Conservation (phyloP, 2,329 filamentous ascomycete genomes). For the Alternaria ethzedia region DNA sequence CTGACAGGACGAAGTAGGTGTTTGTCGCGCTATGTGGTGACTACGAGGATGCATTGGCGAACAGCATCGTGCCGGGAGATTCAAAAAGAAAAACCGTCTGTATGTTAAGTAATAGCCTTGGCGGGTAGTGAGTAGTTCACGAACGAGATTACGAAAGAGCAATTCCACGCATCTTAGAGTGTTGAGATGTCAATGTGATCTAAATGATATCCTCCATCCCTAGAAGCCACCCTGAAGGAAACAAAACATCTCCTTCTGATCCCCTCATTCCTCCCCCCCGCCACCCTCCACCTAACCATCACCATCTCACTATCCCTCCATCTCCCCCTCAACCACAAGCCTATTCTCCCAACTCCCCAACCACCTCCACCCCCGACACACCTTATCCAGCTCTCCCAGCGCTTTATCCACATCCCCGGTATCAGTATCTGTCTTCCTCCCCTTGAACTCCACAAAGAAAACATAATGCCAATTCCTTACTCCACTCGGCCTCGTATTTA, state of each 20-base stretch:
- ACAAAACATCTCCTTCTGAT: no score
- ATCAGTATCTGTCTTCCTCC: constrained; percentile 55
- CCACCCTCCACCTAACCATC: neutral
- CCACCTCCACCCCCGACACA: constrained; percentile 71
- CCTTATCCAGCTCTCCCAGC: constrained; percentile 62
- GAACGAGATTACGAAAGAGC: neutral
- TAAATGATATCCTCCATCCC: no score
- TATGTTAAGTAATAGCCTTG: neutral
- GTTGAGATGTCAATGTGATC: neutral
- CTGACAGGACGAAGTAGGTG: constrained; percentile 25
- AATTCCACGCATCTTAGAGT: rapidly evolving
- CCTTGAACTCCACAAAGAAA: constrained; percentile 91
- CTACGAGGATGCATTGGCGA: neutral
- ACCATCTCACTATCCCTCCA: neutral
- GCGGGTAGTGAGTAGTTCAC: neutral
- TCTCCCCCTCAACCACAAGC: neutral
- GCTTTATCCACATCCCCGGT: constrained; percentile 64
- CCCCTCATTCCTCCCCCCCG: neutral
- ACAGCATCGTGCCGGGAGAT: neutral
- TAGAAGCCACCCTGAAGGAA: no score
- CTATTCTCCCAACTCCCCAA: constrained; percentile 67
- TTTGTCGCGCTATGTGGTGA: rapidly evolving
- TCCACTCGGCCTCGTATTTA: constrained; percentile 83
- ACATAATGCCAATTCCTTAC: constrained; percentile 84
- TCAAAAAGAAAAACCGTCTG: neutral